These are phyloP conservation scores for Heliosperma pusillum DNA, from an alignment of 148 eudicot genomes.

Conservation along the genomic window DNA sequence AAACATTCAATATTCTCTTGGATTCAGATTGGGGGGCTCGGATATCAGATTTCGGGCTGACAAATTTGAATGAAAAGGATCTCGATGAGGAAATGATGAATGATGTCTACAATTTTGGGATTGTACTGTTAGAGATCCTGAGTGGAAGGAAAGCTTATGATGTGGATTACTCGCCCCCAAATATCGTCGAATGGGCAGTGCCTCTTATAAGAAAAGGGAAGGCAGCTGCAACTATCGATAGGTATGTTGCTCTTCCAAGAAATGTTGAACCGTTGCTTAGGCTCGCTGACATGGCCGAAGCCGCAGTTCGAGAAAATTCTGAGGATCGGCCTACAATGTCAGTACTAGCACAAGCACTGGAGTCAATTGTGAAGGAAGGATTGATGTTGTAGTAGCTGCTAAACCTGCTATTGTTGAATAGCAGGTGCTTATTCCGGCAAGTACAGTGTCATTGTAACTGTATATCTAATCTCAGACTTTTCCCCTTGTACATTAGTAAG, in stretches of 20 bases:
- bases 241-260: constrained; percentile 79
- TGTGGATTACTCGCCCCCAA: constrained; percentile 62
- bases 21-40: constrained; percentile 86
- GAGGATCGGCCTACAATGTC: constrained; percentile 63
- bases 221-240: constrained; percentile 75
- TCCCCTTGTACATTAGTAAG: constrained; percentile 34
- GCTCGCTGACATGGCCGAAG: constrained; percentile 82
- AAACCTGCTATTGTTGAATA: neutral
- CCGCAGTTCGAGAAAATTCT: constrained; percentile 59
- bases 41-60: constrained; percentile 74
- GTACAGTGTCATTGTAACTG: constrained; percentile 39
- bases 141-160: constrained; percentile 90
- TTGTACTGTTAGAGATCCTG: constrained; percentile 77
- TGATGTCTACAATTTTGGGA: constrained; percentile 74
- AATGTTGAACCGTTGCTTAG: constrained; percentile 84
- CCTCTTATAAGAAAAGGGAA: constrained; percentile 62
- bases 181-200: constrained; percentile 86
- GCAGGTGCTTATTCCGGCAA: constrained; percentile 23
- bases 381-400: constrained; percentile 45
- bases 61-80: constrained; percentile 53
- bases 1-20: constrained; percentile 74
- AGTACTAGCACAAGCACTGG: constrained; percentile 54
- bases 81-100: constrained; percentile 42
- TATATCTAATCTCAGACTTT: constrained; percentile 31
- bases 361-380: constrained; percentile 70